These are phyloP conservation scores for Stemphylium beticola DNA, from an alignment of 2,329 filamentous ascomycete genomes.

Conservation along the genomic window DNA sequence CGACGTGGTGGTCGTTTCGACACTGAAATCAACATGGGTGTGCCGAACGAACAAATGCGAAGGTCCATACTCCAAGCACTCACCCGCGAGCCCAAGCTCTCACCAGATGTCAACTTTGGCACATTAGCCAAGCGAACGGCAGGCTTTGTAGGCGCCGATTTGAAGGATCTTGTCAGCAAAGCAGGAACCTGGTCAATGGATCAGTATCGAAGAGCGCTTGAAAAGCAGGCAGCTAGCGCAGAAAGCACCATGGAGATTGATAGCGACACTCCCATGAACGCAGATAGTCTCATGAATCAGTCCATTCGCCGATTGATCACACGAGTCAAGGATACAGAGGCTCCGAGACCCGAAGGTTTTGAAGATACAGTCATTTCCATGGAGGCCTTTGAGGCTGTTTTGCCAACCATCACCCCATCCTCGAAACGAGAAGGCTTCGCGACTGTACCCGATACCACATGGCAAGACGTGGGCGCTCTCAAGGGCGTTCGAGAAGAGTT, in stretches of 20 bases:
- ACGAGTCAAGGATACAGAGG: conserved; percentile 57
- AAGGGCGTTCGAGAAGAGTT: conserved; percentile 80
- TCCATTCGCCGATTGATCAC: conserved; percentile 56
- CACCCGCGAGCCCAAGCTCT: conserved; percentile 68
- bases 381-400: conserved; percentile 73
- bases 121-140: conserved; percentile 82
- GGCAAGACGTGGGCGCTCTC: conserved; percentile 89
- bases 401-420: conserved; percentile 78
- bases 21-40: conserved; percentile 83
- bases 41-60: conserved; percentile 79
- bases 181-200: conserved; percentile 70
- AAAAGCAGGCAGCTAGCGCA: conserved; percentile 45
- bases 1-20: conserved; percentile 78
- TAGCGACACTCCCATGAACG: conserved; percentile 24
- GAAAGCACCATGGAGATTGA: conserved; percentile 62
- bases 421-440: conserved; percentile 93
- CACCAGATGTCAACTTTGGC: conserved; percentile 74
- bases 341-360: conserved; percentile 59
- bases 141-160: conserved; percentile 90
- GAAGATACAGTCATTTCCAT: conserved; percentile 65
- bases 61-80: conserved; percentile 79
- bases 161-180: conserved; percentile 73
- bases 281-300: conserved; percentile 22
- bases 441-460: conserved; percentile 90
- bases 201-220: conserved; percentile 61